Base-by-base conservation (phyloP, 805 yeast genomes). In the Wickerhamiella domercqiae region DNA sequence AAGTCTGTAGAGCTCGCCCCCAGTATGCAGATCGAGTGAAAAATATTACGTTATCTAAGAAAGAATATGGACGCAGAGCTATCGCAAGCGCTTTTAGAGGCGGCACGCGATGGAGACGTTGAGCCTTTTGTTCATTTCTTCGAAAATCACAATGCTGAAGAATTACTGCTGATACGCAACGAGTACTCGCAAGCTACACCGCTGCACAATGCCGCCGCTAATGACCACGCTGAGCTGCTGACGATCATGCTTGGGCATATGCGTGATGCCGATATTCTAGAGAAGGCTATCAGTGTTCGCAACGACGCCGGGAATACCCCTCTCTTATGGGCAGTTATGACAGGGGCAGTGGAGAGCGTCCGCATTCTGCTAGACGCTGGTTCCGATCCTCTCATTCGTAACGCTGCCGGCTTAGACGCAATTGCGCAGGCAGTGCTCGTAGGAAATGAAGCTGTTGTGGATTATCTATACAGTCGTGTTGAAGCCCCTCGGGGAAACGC, bases 131-230 rank as follows among this genome's bases (percentile, higher is more conserved):
- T 70, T 48, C 80, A 68, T 43, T 71, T 80, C 29, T 78, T 90
- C 49, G 62, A 68, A 14, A 36, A 39, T 9, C 45, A 50, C 21
- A 48, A 48, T 17, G 44, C 47, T 14, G 41, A 33, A 6, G 37
- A 41, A 13, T 63, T 48, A 61, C 70, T 36, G 68, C 71, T 35
- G 66, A 74, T 78, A 46, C 64, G 66, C 45, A 94, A 86, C 47
- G 75, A 73, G 34, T 62, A 56, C 37, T 67, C 86, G 2, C 55
- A 66, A 29, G 71, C 80, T 36, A 81, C 94, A 0, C 78, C 94
- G 5, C 61, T 90, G 35, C 99, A 90, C 55, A 81, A 82, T 86
- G 96, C 97, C 0, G 75, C 93, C 18, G 98, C 93, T 20, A 90
- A 90, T 59, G 98, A 96, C 1, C 93, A 87, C 54, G 45, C 62